These are phyloP conservation scores for Aspergillus sparsus DNA, from an alignment of 495 filamentous ascomycete genomes.

Conservation along the genomic window DNA sequence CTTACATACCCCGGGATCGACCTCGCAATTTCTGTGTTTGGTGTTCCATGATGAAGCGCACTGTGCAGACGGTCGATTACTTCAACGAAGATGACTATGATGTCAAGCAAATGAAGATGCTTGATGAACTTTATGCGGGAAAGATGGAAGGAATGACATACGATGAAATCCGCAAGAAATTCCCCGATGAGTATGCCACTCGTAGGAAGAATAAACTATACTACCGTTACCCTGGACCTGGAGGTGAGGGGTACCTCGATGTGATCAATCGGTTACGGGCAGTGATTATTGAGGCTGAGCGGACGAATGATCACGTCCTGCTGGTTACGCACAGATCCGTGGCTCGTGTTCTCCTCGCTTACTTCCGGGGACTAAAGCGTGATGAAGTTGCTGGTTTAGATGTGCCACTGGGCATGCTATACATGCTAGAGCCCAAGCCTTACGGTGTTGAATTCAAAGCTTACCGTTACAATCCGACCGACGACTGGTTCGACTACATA, in stretches of 20 bases:
- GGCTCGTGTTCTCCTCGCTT: constrained; percentile 87
- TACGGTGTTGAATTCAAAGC: constrained; percentile 97
- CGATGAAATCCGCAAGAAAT: constrained; percentile 73
- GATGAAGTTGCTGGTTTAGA: constrained; percentile 92
- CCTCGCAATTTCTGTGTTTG: constrained; percentile 96
- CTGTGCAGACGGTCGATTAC: constrained; percentile 77
- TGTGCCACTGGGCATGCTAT: constrained; percentile 87
- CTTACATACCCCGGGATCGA: constrained; percentile 57
- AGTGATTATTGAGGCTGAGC: constrained; percentile 94
- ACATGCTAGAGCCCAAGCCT: constrained; percentile 93
- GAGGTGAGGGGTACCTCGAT: constrained; percentile 94
- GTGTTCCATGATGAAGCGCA: constrained; percentile 94
- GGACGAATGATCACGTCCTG: constrained; percentile 92
- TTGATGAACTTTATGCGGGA: constrained; percentile 93
- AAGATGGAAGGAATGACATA: constrained; percentile 94
- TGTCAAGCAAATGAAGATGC: constrained; percentile 96
- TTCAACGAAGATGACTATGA: constrained; percentile 98
- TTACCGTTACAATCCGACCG: constrained; percentile 77
- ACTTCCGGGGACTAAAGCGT: constrained; percentile 87
- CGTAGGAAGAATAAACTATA: constrained; percentile 81
- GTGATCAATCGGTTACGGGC: constrained; percentile 94
- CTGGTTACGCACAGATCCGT: constrained; percentile 89
- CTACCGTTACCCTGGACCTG: constrained; percentile 92
- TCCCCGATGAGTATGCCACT: constrained; percentile 73
- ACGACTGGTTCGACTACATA: constrained; percentile 77